Base-by-base conservation (phyloP, 305 asterid genomes). In the Fraxinus greggii region DNA sequence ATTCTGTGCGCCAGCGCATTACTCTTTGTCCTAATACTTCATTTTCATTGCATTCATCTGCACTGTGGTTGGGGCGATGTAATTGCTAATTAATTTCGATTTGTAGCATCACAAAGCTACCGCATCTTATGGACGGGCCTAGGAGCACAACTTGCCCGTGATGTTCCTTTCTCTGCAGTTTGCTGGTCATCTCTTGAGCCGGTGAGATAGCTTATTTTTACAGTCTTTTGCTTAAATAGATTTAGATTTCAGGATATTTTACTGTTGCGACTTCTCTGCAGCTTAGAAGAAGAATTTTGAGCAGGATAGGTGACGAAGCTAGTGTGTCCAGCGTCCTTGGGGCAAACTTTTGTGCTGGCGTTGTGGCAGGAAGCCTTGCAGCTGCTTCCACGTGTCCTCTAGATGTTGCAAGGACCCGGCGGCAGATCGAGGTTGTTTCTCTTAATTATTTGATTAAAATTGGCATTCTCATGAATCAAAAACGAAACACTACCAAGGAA, bases 101-200 rank as follows among this genome's bases (percentile, higher is more conserved):
- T 13, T 31, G 0, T 79, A 77, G 78, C 90, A 91, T 91, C 86
- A 61, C 95, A 88, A 72, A 87, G 82, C 85, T 94, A 90, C 83
- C 98, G 98, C 21, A 38, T 82, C 75, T 84, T 92, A 76, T 92
- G 98, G 98, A 92, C 96, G 75, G 98, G 99, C 76, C 93, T 95
- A n/a, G 97, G 99, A 78, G 97, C 94, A 51, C 99, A 95, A 84
- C 97, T 95, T 73, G 95, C 94, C 19, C 98, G 98, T 8, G 99
- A 95, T 82, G 99, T 95, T 76, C 99, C 99, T 38, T 94, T 94
- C 88, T 92, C 99, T 84, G 99, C 99, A 19, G 89, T 95, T 74
- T 94, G 98, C 86, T 95, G 99, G 99, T 88, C 98, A 75, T 79
- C 94, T 79, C 93, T 95, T 72, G 99, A 95, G 88, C 98, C 97